A percentile compares a stretch with the other conserved stretches of the same genome.
These are phyloP conservation scores for Blastosporella zonata DNA, from an alignment of 1,284 basidiomycete species.

Conservation along the genomic window DNA sequence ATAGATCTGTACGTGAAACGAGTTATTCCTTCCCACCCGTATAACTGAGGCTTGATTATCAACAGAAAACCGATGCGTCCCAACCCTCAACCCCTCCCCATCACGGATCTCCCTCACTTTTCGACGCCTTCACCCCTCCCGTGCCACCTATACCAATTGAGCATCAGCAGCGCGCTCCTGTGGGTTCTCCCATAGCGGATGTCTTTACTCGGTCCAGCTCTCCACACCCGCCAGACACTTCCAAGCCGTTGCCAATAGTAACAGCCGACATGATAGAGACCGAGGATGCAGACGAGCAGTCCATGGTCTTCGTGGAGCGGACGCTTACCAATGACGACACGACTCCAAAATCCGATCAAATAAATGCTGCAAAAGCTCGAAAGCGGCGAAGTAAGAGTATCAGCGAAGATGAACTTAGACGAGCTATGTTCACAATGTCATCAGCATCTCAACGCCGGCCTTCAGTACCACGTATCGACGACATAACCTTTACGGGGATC, in stretches of 20 bases:
- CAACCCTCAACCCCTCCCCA: conserved; percentile 24
- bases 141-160: conserved; percentile 65
- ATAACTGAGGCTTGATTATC: conserved; percentile 41
- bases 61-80: conserved; percentile 47
- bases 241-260: conserved; percentile 66
- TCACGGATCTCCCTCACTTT: conserved; percentile 33
- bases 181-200: conserved; percentile 48
- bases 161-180: conserved; percentile 33
- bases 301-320: conserved; percentile 54
- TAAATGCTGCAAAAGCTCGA: conserved; percentile 30
- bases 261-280: conserved; percentile 34
- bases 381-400: conserved; percentile 77
- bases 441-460: conserved; percentile 29
- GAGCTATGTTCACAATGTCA: conserved; percentile 35
- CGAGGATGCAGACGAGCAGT: conserved; percentile 48
- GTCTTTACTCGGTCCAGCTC: conserved; percentile 38
- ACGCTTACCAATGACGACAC: conserved; percentile 33
- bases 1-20: conserved; percentile 59
- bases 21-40: conserved; percentile 17
- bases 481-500: conserved; percentile 55
- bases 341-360: conserved; percentile 19
- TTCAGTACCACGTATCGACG: conserved; percentile 36
- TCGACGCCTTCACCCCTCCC: conserved; percentile 58
- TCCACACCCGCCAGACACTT: conserved; percentile 36
- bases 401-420: conserved; percentile 61